Base-by-base conservation (phyloP, 768 basidiomycete species). In the Tulasnella sp. region DNA sequence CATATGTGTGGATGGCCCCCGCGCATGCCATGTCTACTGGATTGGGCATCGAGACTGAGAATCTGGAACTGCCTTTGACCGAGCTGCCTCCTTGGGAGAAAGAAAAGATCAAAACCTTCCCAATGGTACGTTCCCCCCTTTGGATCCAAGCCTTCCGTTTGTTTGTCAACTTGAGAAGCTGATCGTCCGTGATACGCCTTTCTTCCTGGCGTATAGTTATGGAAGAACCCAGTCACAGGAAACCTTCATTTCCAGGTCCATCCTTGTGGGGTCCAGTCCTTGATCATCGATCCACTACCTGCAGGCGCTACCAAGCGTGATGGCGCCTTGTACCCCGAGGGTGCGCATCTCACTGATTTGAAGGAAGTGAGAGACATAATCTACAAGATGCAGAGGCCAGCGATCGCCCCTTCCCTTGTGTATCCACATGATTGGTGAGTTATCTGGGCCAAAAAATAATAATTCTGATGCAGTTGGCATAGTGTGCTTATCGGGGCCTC, bases 221-320 rank as follows among this genome's bases (percentile, higher is more conserved):
- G 93, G 93, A 94, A 94, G 77, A 95, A 94, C 71, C 89, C 91
- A 0, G 80, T 81, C 7, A 95, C 91, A 11, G 83, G 84, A 24
- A 74, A 75, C 1, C 77, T 97, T 21, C 88, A 94, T 69, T 84
- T 94, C 73, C 82, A 97, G 68, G 92, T 95, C 3, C 93, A 95
- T 69, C 91, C 88, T 3, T 88, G 85, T 65, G 90, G 82, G 29
- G 81, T 71, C 0, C 71, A 75, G 38, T 81, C 86, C 65, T 76
- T 94, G 29, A 63, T 84, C 56, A 73, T 96, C 64, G 80, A 79
- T n/a, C 81, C 90, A 15, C 77, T 94, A 0, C 87, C 88, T 0
- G 75, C 72, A 45, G 79, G 79, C 23, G 78, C 79, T 0, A 72
- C 72, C 26, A 38, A 38, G 15, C 76, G 78, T 9, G 77, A 82